Percentiles rank a stretch among this genome's conserved stretches.
These are phyloP conservation scores for Centella asiatica DNA, from an alignment of 129 eudicot species.

Conservation along the genomic window DNA sequence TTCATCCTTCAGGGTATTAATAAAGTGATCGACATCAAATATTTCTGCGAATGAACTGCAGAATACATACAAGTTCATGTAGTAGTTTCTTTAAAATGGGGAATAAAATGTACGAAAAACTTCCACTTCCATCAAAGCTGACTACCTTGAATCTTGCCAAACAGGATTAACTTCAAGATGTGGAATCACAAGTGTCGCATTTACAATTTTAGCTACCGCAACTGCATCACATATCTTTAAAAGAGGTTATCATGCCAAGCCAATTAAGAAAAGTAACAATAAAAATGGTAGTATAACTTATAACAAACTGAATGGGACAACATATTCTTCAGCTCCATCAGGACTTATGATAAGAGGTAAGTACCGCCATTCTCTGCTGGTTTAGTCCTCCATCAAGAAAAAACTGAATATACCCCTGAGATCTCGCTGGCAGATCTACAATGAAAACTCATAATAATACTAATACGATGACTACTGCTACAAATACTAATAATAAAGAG, in stretches of 20 bases:
- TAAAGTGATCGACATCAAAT: conserved; percentile 85
- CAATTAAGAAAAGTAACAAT: background rate
- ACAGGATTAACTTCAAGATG: conserved; percentile 90
- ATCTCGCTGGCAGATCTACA: conserved; percentile 30
- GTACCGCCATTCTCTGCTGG: conserved; percentile 96
- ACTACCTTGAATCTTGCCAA: conserved; percentile 93
- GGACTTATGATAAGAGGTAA: conserved; percentile 9
- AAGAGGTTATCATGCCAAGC: background rate
- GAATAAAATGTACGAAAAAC: conserved; percentile 9
- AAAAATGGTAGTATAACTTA: no score
- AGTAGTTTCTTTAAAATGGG: background rate
- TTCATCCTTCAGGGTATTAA: conserved; percentile 45
- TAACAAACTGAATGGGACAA: no score
- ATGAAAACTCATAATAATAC: background rate
- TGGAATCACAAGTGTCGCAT: conserved; percentile 84
- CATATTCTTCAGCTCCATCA: no score
- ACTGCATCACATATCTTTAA: conserved; percentile 80
- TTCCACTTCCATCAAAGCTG: conserved; percentile 2
- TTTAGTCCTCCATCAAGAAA: conserved; percentile 93
- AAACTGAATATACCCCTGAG: conserved; percentile 76
- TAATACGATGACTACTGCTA: no score
- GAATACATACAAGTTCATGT: background rate
- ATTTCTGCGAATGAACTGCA: conserved; percentile 72
- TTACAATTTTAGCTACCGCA: conserved; percentile 79
- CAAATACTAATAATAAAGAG: no score